Conservation (phyloP, 306 rosid species). For the Quercus alba region DNA sequence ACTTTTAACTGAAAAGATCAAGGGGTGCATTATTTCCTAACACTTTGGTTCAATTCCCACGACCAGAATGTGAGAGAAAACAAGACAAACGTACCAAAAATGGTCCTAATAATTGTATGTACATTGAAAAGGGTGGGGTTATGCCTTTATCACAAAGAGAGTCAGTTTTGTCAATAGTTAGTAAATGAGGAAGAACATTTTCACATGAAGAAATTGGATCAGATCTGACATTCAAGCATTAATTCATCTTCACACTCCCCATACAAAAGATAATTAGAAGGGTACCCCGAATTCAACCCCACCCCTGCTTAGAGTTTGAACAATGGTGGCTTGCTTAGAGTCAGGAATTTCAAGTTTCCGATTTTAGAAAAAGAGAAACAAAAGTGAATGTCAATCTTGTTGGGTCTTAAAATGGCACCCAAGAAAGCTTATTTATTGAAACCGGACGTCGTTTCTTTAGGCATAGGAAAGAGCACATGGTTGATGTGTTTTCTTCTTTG, state of each 20-base stretch:
- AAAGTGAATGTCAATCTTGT: constrained; percentile 42
- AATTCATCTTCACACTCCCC: constrained; percentile 30
- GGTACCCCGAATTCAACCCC: constrained; percentile 51
- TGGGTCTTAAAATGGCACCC: constrained; percentile 26
- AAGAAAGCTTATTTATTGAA: constrained; percentile 41
- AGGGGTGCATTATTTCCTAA: background rate
- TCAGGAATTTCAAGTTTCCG: constrained; percentile 47
- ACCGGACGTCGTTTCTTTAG: constrained; percentile 6
- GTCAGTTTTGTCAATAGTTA: constrained; percentile 27
- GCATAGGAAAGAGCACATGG: background rate
- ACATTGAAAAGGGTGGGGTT: constrained; percentile 24
- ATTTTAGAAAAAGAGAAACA: constrained; percentile 33
- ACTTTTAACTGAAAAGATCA: no score
- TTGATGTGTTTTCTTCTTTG: background rate
- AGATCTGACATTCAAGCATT: constrained; percentile 55
- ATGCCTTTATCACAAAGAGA: constrained; percentile 12
- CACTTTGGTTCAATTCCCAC: constrained; percentile 16
- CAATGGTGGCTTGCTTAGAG: constrained; percentile 41
- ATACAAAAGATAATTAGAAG: constrained; percentile 34
- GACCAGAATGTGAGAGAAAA: constrained; percentile 1
- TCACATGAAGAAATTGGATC: constrained; percentile 55
- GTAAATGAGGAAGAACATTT: constrained; percentile 35
- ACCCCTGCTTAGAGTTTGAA: constrained; percentile 50
- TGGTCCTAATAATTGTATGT: background rate
- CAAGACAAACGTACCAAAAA: background rate